These are phyloP conservation scores for Moringa oleifera DNA, from an alignment of 345 rosid species.

Conservation along the genomic window DNA sequence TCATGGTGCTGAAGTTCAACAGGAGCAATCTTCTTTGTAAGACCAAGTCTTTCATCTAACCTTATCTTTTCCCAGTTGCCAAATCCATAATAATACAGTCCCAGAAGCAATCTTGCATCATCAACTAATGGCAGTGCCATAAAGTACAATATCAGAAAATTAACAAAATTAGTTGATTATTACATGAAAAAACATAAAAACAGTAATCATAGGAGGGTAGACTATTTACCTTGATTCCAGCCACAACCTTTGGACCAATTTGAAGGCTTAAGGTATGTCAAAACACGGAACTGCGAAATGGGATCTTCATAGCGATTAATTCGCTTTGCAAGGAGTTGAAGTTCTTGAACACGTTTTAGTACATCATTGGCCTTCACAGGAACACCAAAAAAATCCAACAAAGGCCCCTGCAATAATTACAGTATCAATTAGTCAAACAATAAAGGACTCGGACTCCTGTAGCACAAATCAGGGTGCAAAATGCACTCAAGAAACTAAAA, in stretches of 20 bases:
- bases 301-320: constrained; percentile 79
- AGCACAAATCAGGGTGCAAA: neutral
- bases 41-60: constrained; percentile 90
- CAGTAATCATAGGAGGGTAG: neutral
- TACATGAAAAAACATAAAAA: neutral
- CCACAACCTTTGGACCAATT: constrained; percentile 99
- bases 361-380: constrained; percentile 89
- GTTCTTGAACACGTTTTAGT: constrained; percentile 77
- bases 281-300: constrained; percentile 77
- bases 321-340: constrained; percentile 81
- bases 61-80: constrained; percentile 98
- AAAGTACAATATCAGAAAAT: constrained; percentile 7
- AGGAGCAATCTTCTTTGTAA: constrained; percentile 94
- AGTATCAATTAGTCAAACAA: constrained; percentile 2
- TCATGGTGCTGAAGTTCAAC: constrained; percentile 98
- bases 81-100: constrained; percentile 86
- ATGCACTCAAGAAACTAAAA: neutral
- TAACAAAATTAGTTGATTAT: neutral
- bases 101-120: constrained; percentile 98
- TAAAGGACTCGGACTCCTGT: neutral
- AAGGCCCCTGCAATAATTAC: constrained; percentile 58
- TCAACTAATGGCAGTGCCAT: constrained; percentile 48
- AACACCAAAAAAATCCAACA: constrained; percentile 96
- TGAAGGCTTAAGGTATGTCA: constrained; percentile 85
- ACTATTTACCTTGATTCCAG: constrained; percentile 86